A percentile compares a stretch with the other conserved stretches of the same genome.
Conservation (phyloP, 129 eudicot species). For the Saussurea involucrata region DNA sequence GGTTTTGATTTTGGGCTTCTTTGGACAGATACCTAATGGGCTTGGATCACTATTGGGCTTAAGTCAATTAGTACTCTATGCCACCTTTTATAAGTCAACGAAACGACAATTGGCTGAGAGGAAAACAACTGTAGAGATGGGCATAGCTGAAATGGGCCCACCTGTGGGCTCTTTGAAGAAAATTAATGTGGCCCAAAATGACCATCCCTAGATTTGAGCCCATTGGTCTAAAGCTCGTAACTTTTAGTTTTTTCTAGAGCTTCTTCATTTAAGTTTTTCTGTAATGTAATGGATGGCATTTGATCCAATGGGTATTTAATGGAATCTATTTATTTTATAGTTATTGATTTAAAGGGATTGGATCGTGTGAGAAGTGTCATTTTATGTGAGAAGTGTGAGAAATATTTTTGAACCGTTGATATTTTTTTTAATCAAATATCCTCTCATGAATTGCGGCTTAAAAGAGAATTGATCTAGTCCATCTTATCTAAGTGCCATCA, state of each 20-base stretch:
- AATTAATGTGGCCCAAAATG: constrained; percentile 20
- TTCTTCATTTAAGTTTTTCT: neutral
- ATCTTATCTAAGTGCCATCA: too few relatives aligned
- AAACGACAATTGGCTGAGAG: constrained; percentile 48
- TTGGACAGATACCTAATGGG: constrained; percentile 68
- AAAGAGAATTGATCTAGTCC: too few relatives aligned
- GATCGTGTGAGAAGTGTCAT: too few relatives aligned
- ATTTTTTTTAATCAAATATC: too few relatives aligned
- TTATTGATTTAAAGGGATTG: too few relatives aligned
- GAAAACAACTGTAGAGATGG: constrained; percentile 41
- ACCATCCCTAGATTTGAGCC: constrained; percentile 2
- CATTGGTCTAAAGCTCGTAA: neutral
- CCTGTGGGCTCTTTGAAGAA: neutral
- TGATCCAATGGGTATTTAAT: neutral
- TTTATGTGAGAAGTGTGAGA: too few relatives aligned
- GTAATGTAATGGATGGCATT: neutral
- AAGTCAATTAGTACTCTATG: constrained; percentile 66
- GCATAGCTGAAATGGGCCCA: constrained; percentile 25
- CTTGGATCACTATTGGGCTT: constrained; percentile 60
- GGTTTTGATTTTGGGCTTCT: neutral
- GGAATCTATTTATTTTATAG: neutral
- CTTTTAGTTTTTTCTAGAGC: neutral
- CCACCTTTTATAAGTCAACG: constrained; percentile 63
- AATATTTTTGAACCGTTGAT: too few relatives aligned
- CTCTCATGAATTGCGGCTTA: too few relatives aligned